Evolutionary conservation across 352 stramenopile genomes (phyloP), one percentile per base, ranked within the genome.

Genomic region (Elongisporangium anandrum): DNA sequence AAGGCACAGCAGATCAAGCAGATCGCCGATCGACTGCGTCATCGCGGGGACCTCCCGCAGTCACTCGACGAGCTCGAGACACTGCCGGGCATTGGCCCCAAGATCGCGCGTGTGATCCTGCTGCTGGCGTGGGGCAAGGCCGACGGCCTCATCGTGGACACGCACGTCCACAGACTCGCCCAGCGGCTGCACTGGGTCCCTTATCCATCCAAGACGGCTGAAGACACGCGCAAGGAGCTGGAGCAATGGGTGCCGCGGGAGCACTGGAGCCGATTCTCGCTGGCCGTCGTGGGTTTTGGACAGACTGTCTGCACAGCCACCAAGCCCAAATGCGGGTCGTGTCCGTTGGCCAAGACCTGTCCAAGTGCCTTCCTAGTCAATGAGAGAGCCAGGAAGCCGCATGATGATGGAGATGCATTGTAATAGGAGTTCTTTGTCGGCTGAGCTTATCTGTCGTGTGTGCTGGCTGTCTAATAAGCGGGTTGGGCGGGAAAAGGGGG

Each of bases 101-200:
- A 93, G 64, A 85, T 93, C 59, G 81, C 81, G 21, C 79, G 83
- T 26, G 70, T 93, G 16, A 74, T 88, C 22, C 57, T 78, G 50
- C 59, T 91, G 49, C 54, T 93, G 4, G 81, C 81, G 1, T 93
- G 84, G 84, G 62, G 68, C 15, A 55, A 75, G 49, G 76, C 79
- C n/a, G 68, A 85, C 56, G 84, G 84, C 1, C 69, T 93, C 50
- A 79, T 91, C 41, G 84, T 93, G 39, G 84, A 93, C 69, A 93
- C 84, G 1, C 84, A 93, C 61, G 77, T 93, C 12, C 84, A 91
- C 50, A 81, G 84, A 12, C 66, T 93, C 10, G 67, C 81, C 0
- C 65, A 84, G n/a, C 77, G 84, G 21, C 72, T 93, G 2, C 66
- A 69, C 19, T 88, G 84, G 84, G 68, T 81, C 17, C 58, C 50